Evolutionary conservation across 2,329 filamentous ascomycete species (phyloP), one percentile per base, ranked within the genome.

Genomic region (Cytospora paraplurivora): DNA sequence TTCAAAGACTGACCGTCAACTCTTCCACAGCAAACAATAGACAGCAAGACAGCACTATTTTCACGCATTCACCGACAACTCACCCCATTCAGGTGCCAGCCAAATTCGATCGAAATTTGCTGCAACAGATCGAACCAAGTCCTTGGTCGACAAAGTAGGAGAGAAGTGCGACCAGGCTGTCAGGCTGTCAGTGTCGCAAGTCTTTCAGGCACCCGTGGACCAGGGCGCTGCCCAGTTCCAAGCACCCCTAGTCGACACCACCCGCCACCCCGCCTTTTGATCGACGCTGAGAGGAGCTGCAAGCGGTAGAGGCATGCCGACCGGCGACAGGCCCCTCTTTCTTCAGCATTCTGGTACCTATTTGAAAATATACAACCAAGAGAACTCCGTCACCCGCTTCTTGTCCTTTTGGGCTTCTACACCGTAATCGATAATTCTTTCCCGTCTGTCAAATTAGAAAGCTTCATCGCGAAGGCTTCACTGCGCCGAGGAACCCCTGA

Each of bases 241-340:
- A 15, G 19, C 50, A 13, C 37, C 32, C 52, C 59, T 38, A 35
- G 41, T n/a, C 41, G 15, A 51, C 60, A 52, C 51, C 51, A 53
- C 50, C 35, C 37, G 38, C 50, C 62, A 63, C 64, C 64, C 61
- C 64, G 21, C 59, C 53, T 49, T 64, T 60, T n/a, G 64, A 55
- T 57, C 56, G 52, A 44, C 64, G 35, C 52, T 10, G 49, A 38
- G 49, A 38, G 49, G 34, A 65, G n/a, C 44, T 47, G n/a, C n/a
- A 55, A 61, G 32, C 41, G 52, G 59, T 59, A 38, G 34, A 52
- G 41, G 21, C 19, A 21, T 49, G 13, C 19, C 32, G 41, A 47
- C 27, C 1, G 21, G 12, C n/a, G n/a, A 35, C 52, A 51, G 21
- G 33, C 58, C 51, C 34, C 33, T 19, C 34, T 71, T 73, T 74